These are phyloP conservation scores for Malus orientalis DNA, from an alignment of 306 rosid genomes.

Conservation along the genomic window DNA sequence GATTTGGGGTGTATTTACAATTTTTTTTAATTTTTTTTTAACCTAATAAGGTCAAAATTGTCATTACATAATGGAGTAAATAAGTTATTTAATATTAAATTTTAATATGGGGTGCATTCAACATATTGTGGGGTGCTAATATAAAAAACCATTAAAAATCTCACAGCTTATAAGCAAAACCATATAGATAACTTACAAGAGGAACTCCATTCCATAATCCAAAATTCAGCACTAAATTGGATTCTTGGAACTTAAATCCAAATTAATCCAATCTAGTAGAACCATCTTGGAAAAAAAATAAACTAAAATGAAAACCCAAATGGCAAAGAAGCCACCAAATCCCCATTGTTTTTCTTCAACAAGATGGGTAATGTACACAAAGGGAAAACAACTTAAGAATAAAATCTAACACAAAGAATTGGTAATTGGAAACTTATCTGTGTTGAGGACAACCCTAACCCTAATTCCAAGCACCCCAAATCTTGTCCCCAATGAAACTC, in stretches of 20 bases:
- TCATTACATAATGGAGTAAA: no score
- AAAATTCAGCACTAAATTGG: background rate
- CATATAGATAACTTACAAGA: background rate
- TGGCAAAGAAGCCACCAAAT: background rate
- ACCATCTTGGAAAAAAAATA: background rate
- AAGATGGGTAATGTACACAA: constrained; percentile 3
- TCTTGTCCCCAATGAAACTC: constrained; percentile 21
- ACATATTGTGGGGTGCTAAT: no score
- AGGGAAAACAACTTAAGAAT: background rate
- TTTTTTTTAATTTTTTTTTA: no score
- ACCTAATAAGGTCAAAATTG: no score
- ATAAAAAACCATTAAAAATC: background rate
- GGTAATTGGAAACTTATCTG: background rate
- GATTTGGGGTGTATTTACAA: no score
- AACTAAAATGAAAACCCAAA: background rate
- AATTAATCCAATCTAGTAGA: background rate
- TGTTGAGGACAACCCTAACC: background rate
- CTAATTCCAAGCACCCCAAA: constrained; percentile 28
- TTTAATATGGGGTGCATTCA: no score
- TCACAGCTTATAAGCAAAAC: background rate
- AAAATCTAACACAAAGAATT: background rate
- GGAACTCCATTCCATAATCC: background rate
- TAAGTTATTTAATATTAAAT: no score
- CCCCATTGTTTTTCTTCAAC: constrained; percentile 2
- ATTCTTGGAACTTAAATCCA: background rate